These are phyloP conservation scores for Fallopia convolvulus DNA, from an alignment of 148 eudicot species.

Conservation along the genomic window DNA sequence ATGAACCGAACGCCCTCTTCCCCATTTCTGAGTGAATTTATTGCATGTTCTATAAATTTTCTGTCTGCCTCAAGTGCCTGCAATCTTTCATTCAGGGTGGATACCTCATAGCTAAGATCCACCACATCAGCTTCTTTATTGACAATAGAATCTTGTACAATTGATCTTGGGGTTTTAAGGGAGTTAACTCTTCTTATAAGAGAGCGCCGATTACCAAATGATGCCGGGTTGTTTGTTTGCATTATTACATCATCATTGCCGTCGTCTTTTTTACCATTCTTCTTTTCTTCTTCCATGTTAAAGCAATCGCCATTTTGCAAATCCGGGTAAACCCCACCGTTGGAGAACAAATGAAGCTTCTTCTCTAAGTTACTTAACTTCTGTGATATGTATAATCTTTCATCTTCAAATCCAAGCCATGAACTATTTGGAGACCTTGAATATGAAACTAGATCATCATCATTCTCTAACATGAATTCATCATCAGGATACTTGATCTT, in stretches of 20 bases:
- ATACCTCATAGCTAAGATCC: slow-evolving; percentile 31
- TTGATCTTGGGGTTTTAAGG: slow-evolving; percentile 13
- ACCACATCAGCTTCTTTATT: slow-evolving; percentile 25
- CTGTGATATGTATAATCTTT: slow-evolving; percentile 30
- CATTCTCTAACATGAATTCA: slow-evolving; percentile 17
- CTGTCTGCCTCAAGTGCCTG: slow-evolving; percentile 45
- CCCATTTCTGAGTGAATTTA: slow-evolving; percentile 31
- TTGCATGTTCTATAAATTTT: slow-evolving; percentile 32
- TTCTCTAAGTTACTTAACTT: slow-evolving; percentile 42
- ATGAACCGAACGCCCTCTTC: slow-evolving; percentile 30
- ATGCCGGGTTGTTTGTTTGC: slow-evolving; percentile 7
- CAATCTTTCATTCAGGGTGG: slow-evolving; percentile 34
- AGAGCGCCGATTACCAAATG: slow-evolving; percentile 12
- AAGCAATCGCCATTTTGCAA: slow-evolving; percentile 14
- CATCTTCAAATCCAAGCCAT: slow-evolving; percentile 36
- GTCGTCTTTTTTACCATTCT: slow-evolving; percentile 15
- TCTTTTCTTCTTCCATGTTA: slow-evolving; percentile 14
- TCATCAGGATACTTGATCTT: slow-evolving; percentile 33
- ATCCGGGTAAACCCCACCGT: slow-evolving; percentile 16
- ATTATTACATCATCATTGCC: slow-evolving; percentile 9
- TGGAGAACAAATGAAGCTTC: slow-evolving; percentile 32
- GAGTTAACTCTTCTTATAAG: slow-evolving; percentile 19
- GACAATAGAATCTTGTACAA: slow-evolving; percentile 13
- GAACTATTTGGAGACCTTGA: slow-evolving; percentile 16
- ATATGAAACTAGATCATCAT: slow-evolving; percentile 26